phyloP scores from a whole-genome alignment of 176 grass and related monocot genomes.

The Triticum aestivum region DNA sequence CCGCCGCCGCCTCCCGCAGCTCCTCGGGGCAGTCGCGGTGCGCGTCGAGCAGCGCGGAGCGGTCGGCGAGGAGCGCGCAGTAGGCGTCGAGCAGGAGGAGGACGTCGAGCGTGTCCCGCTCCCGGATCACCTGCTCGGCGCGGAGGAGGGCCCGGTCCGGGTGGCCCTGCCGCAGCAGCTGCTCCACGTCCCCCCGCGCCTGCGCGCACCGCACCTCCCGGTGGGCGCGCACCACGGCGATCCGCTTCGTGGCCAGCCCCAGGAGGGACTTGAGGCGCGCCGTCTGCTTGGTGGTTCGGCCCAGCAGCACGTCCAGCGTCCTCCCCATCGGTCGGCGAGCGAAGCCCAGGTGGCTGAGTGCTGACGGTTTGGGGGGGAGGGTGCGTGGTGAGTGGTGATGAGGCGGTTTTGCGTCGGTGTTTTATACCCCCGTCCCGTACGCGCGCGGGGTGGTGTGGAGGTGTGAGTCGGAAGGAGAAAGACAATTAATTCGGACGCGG shows the following conservation, averaged over 20 bases:
- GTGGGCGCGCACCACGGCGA: slow-evolving; percentile 63
- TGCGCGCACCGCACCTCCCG: slow-evolving; percentile 58
- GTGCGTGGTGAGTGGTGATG: neutral
- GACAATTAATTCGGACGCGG: neutral
- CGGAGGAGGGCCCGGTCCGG: slow-evolving; percentile 77
- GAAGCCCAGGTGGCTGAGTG: neutral
- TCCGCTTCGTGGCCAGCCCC: slow-evolving; percentile 36
- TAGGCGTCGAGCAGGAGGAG: slow-evolving; percentile 62
- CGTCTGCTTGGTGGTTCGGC: slow-evolving; percentile 68
- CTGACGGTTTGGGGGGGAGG: neutral
- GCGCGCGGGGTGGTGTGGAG: slow-evolving; percentile 1
- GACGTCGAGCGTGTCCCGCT: slow-evolving; percentile 70
- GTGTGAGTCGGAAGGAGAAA: neutral
- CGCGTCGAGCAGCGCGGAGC: slow-evolving; percentile 52
- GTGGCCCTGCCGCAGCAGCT: slow-evolving; percentile 75
- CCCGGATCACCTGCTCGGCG: slow-evolving; percentile 78
- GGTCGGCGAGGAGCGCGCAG: slow-evolving; percentile 58
- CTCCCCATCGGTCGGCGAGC: slow-evolving; percentile 38
- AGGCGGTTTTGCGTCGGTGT: neutral
- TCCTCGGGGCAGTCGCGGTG: slow-evolving; percentile 70
- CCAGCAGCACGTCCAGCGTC: slow-evolving; percentile 72
- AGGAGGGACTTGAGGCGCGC: slow-evolving; percentile 55
- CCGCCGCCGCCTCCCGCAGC: slow-evolving; percentile 78
- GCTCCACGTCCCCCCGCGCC: slow-evolving; percentile 64
- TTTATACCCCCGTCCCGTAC: slow-evolving; percentile 9